phyloP scores from a whole-genome alignment of 345 rosid genomes.

The Sonneratia alba region DNA sequence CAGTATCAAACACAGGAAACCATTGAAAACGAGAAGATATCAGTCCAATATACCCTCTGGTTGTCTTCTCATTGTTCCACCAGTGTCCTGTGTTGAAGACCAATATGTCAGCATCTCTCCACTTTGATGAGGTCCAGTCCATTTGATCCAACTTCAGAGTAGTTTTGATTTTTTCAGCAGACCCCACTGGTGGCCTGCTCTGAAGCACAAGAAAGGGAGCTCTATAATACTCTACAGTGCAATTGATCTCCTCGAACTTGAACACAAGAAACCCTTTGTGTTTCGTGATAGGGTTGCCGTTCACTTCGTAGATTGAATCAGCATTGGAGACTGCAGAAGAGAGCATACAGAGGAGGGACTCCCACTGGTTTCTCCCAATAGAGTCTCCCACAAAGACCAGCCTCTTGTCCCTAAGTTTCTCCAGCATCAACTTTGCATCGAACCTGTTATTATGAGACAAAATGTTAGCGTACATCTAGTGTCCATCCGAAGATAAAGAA shows the following conservation, averaged over 20 bases:
- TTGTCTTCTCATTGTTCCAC: slow-evolving; percentile 92
- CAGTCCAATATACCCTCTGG: slow-evolving; percentile 42
- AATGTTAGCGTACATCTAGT: neutral
- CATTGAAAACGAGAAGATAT: neutral
- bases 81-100: slow-evolving; percentile 89
- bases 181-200: slow-evolving; percentile 64
- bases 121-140: slow-evolving; percentile 68
- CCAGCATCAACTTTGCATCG: slow-evolving; percentile 66
- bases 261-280: slow-evolving; percentile 78
- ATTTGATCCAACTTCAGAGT: slow-evolving; percentile 71
- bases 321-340: slow-evolving; percentile 55
- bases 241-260: slow-evolving; percentile 69
- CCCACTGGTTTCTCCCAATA: slow-evolving; percentile 94
- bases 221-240: slow-evolving; percentile 80
- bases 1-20: neutral
- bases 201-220: slow-evolving; percentile 75
- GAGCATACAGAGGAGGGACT: slow-evolving; percentile 78
- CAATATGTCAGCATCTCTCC: slow-evolving; percentile 70
- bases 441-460: slow-evolving; percentile 37
- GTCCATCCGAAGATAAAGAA: neutral
- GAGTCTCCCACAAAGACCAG: slow-evolving; percentile 92
- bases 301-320: slow-evolving; percentile 69
- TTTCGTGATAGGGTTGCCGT: slow-evolving; percentile 76
- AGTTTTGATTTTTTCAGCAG: slow-evolving; percentile 42
- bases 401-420: slow-evolving; percentile 62